Base-by-base conservation (phyloP, 179 eudicot species). In the Patellifolia procumbens region DNA sequence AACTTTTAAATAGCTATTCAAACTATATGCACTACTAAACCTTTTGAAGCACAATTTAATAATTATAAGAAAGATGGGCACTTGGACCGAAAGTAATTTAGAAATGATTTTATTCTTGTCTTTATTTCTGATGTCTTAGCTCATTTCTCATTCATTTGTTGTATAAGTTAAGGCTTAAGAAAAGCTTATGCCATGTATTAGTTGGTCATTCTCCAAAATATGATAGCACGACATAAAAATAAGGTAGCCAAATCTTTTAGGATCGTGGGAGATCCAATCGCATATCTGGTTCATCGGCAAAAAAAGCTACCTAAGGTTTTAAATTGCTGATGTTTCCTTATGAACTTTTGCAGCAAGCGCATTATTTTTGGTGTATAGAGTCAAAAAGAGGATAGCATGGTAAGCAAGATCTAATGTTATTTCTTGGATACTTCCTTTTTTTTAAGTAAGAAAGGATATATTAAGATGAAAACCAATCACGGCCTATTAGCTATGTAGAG, bases 251-350 rank as follows among this genome's bases (percentile, higher is more conserved):
- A 63, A 63, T 63, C 43, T 63, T 35, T 3, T 32, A 63, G 68
- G 68, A 63, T 63, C 68, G 17, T 63, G 24, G 68, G 68, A 63
- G 12, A 63, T 16, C 68, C 68, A 63, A 63, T 34, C 24, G 24
- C 13, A 20, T 32, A 63, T 43, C 68, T 34, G 68, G 19, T 63
- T 7, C 42, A 7, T 31, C 34, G 68, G 4, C 34, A 6, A 8
- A 63, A 61, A 34, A 63, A 35, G 68, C 43, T 8, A 63, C 45
- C 26, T 34, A 43, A 34, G 43, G n/a, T 63, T 17, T 32, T 61
- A 1, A 61, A 53, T 11, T 8, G 20, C 24, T 15, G 61, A 56
- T 56, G 61, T 56, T 62, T 63, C 34, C 43, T 13, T 17, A 32
- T 63, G 4, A 32, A 63, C 42, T 34, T 63, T 19, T 34, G 68